A percentile compares a stretch with the other conserved stretches of the same genome.
Conservation (phyloP, 805 yeast species). For the Gaillardinia entomophila region DNA sequence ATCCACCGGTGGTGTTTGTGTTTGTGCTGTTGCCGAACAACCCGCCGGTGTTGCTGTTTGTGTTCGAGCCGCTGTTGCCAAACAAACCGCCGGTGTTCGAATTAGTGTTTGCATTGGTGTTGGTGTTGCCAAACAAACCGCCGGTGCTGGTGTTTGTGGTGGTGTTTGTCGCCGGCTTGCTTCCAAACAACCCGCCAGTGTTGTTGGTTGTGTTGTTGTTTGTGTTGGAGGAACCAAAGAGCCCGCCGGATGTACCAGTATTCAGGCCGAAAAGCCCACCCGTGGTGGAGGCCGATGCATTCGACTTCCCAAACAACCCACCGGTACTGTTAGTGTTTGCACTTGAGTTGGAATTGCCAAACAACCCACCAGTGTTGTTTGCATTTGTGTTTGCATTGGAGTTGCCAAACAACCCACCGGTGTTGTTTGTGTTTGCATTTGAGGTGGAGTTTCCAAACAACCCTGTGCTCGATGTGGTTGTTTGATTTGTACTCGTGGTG, state of each 20-base stretch:
- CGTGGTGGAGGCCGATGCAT: not conserved
- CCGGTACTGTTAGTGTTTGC: conserved; percentile 2
- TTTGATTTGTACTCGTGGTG: too few relatives aligned
- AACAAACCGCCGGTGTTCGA: conserved; percentile 5
- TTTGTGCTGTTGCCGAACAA: conserved; percentile 1
- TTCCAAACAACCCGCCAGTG: conserved; percentile 22
- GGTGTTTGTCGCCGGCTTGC: conserved; percentile 1
- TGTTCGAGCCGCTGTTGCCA: conserved; percentile 11
- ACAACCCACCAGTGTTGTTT: conserved; percentile 1
- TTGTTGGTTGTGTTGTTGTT: conserved; percentile 2
- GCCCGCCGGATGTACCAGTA: not conserved
- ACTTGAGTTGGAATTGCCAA: conserved; percentile 2
- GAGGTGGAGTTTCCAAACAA: conserved; percentile 15
- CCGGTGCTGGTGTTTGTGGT: conserved; percentile 6
- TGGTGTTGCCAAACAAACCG: conserved; percentile 17
- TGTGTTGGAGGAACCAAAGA: conserved; percentile 1
- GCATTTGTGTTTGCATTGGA: not conserved
- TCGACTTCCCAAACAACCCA: conserved; percentile 10
- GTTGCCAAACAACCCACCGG: conserved; percentile 16
- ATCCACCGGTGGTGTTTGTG: conserved; percentile 1
- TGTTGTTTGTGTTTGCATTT: not conserved
- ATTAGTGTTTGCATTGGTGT: not conserved
- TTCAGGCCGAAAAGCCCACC: conserved; percentile 1
- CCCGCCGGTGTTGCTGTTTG: not conserved
- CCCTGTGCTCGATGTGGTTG: not conserved